A percentile compares a stretch with the other conserved stretches of the same genome.
Evolutionary conservation across 139 green algal species (phyloP).

Genomic region (Chlorella sp.): DNA sequence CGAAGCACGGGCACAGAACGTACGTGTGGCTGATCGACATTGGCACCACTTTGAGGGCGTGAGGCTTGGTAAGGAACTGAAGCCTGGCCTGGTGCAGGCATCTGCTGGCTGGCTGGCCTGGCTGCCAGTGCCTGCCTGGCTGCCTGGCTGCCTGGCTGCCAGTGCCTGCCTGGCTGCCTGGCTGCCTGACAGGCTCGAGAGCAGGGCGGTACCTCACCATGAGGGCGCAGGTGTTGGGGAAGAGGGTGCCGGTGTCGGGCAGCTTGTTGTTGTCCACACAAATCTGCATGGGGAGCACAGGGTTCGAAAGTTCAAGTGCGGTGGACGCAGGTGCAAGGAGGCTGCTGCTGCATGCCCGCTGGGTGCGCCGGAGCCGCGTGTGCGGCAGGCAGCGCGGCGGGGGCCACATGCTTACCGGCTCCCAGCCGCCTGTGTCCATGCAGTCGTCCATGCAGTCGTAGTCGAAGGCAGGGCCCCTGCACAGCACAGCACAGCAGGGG

Average conservation of each 20-base stretch:
- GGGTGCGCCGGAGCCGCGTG: background rate
- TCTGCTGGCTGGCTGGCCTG: too few relatives aligned
- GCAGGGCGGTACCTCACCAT: background rate
- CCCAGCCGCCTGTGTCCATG: background rate
- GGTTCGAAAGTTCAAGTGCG: background rate
- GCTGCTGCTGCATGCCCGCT: background rate
- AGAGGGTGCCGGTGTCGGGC: background rate
- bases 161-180: too few relatives aligned
- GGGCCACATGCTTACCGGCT: background rate
- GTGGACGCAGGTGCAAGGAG: background rate
- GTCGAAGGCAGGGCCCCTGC: background rate
- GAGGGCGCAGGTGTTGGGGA: background rate
- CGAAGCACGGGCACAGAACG: too few relatives aligned
- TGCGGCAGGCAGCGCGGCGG: too few relatives aligned
- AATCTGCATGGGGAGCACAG: background rate
- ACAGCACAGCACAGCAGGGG: background rate
- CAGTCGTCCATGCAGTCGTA: background rate
- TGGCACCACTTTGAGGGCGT: too few relatives aligned
- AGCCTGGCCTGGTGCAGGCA: too few relatives aligned
- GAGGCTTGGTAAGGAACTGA: too few relatives aligned
- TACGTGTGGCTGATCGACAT: too few relatives aligned
- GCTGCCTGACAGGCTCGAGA: too few relatives aligned
- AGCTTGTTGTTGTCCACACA: background rate
- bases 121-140: too few relatives aligned
- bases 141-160: too few relatives aligned